Base-by-base conservation (phyloP, 768 basidiomycete species). In the Lactarius tabidus region DNA sequence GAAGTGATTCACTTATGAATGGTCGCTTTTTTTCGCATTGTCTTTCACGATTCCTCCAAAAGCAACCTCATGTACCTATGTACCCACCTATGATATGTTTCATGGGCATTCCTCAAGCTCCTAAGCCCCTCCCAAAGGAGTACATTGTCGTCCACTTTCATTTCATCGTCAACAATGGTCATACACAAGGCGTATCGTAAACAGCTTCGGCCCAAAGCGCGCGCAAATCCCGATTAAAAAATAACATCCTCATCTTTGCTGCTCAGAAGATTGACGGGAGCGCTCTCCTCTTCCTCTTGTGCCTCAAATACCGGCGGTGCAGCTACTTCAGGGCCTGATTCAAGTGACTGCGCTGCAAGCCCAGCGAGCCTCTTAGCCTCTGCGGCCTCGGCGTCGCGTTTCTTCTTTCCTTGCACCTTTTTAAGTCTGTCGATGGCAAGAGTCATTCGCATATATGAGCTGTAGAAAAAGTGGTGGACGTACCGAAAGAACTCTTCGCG, bases 371-470 rank as follows among this genome's bases (percentile, higher is more conserved):
- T 68, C 57, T 61, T 61, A 0, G 64, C 70, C 35, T 77, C 75
- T 10, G 76, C 72, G 17, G 75, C 74, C 26, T 73, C 74, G 33
- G 78, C 88, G 68, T 91, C 87, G 61, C 91, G 82, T 77, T 96
- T 96, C 84, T 96, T 98, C 84, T 96, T 98, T 29, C 92, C 93
- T 75, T 98, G 95, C 2, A 97, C 94, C 75, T 97, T 96, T 79
- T 98, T 98, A 70, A 98, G 78, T 72, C 96, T 93, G 75, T 71
- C 57, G 58, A 59, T 14, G 7, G 33, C 33, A 43, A 20, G 20
- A 31, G 62, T 56, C 26, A 12, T 54, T 18, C 56, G 51, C 31
- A 4, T 39, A 15, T 5, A 20, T 23, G 29, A 28, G 38, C 35
- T 20, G 3, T 10, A 52, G 65, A 31, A 69, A 63, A 57, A 29